Base-by-base conservation (phyloP, 2,329 filamentous ascomycete genomes). In the Cercospora zeina region DNA sequence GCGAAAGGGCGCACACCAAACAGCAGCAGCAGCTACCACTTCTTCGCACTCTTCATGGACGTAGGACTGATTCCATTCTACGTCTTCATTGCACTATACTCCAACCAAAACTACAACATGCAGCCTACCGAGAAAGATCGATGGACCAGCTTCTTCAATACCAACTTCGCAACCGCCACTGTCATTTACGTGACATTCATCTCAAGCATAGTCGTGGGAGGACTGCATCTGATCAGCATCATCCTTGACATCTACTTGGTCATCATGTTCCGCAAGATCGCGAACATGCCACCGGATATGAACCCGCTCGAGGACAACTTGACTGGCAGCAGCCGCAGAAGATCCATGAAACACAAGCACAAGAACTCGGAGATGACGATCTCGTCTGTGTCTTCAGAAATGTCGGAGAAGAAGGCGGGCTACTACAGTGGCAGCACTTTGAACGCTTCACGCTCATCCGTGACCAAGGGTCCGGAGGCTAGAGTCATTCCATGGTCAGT, bases 221-320 rank as follows among this genome's bases (percentile, higher is more conserved):
- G 83, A 1, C 73, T 96, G 19, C 92, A 96, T 73, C 70, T 89
- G 0, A 66, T 91, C 9, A 90, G 90, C 1, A 76, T 95, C 1
- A 76, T 80, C 16, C 79, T 96, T 36, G 90, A 90, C 4, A 73
- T 90, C 33, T 97, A 89, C 77, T 81, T 97, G 27, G 86, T 87
- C 14, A 74, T 90, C 57, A 85, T 89, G 68, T 97, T 97, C 84
- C 85, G 88, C 42, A 89, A 89, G 72, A 97, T 97, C 70, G 82
- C 87, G 4, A 81, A 83, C 19, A 83, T 97, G 74, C 93, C 93
- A 5, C 93, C 93, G 0, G 93, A 97, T 72, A 91, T 96, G 89
- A 97, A 97, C 74, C 93, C 93, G 1, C 82, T 97, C 13, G 93
- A 97, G 74, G 86, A 90, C 67, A 88, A 93, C 70, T 79, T 96